Conservation (phyloP, 2,329 filamentous ascomycete genomes). For the Calycina herbarum region DNA sequence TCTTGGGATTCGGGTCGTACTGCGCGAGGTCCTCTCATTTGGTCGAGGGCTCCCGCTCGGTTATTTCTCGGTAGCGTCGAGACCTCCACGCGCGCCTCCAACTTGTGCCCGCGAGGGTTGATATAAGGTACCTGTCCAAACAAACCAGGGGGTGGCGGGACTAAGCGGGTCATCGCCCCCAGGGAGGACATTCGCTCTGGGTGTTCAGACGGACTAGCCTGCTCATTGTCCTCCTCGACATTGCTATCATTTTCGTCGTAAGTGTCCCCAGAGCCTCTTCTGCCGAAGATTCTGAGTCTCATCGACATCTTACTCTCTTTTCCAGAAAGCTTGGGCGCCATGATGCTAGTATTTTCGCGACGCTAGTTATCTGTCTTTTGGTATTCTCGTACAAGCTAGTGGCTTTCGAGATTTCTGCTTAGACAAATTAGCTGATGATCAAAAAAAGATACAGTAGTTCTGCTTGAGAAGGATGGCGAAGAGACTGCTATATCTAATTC, state of each 20-base stretch:
- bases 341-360: neutral
- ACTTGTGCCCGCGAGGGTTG: neutral
- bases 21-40: too few relatives aligned
- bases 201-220: neutral
- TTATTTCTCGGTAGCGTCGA: neutral
- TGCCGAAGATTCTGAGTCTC: neutral
- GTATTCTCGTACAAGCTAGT: neutral
- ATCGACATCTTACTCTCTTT: neutral
- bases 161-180: neutral
- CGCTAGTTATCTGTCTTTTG: neutral
- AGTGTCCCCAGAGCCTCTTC: neutral
- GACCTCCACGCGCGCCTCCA: neutral
- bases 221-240: neutral
- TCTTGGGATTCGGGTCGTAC: neutral
- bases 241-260: neutral
- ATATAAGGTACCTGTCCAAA: neutral
- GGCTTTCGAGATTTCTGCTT: neutral
- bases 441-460: neutral
- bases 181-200: neutral
- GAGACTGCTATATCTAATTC: neutral
- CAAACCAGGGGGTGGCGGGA: neutral
- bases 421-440: neutral
- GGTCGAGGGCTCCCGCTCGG: neutral
- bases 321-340: neutral
- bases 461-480: neutral